Percentiles rank a stretch among this genome's conserved stretches.
phyloP scores from a whole-genome alignment of 2,329 filamentous ascomycete species.

The Fusarium torreyae region DNA sequence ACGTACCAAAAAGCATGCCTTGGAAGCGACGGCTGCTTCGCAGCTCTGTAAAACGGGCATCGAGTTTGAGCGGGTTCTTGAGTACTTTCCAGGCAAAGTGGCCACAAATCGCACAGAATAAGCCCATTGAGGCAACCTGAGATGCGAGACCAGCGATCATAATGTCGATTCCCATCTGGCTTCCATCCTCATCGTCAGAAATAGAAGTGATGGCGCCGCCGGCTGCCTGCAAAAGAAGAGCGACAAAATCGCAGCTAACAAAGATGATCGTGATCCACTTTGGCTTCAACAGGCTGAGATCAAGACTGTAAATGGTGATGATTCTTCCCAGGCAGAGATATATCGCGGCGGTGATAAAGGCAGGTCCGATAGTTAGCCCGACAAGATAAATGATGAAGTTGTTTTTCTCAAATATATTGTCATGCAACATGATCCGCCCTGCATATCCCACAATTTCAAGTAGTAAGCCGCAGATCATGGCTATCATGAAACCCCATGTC shows the following conservation, averaged over 20 bases:
- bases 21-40: conserved; percentile 22
- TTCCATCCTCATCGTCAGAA: conserved; percentile 9
- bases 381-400: conserved; percentile 41
- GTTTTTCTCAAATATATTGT: no score
- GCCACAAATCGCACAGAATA: conserved; percentile 9
- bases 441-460: conserved; percentile 43
- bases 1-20: conserved; percentile 9
- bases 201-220: conserved; percentile 39
- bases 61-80: no score
- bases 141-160: conserved; percentile 39
- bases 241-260: conserved; percentile 36
- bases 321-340: conserved; percentile 47
- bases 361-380: conserved; percentile 47
- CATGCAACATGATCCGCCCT: conserved; percentile 4
- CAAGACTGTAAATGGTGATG: conserved; percentile 40
- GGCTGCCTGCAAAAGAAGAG: conserved; percentile 37
- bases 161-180: conserved; percentile 36
- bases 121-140: conserved; percentile 35
- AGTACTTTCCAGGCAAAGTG: no score
- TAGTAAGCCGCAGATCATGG: conserved; percentile 43
- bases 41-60: conserved; percentile 5
- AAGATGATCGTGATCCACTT: conserved; percentile 34
- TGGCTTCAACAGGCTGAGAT: conserved; percentile 32
- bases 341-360: conserved; percentile 46
- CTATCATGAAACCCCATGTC: conserved; percentile 40